Evolutionary conservation across 2,329 filamentous ascomycete genomes (phyloP), one percentile per base, ranked within the genome.

Genomic region (Paecilomyces sp.): DNA sequence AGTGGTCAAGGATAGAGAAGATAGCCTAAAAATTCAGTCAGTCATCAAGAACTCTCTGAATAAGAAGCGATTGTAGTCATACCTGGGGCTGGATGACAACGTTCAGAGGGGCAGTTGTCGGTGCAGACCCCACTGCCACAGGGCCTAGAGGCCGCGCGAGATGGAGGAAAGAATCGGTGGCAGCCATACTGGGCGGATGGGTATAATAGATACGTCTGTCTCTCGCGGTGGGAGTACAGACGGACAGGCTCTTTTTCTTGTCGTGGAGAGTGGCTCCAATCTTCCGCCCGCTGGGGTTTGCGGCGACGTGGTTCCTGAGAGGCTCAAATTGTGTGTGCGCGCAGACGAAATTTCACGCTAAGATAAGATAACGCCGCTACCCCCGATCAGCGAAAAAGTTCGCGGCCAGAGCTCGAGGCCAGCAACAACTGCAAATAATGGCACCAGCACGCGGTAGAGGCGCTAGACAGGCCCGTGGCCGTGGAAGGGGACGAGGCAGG

Each of bases 41-140:
- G 68, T 56, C 63, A 58, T 24, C 52, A 60, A 25, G 25, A 28
- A 33, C 28, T 28, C 30, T 13, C 52, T 41, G 22, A 22, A 24
- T n/a, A 33, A 56, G 56, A 57, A 53, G 54, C 34, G 56, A n/a
- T 51, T 13, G 25, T 57, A 74, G 56, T 22, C 84, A 73, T 85
- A 95, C 91, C 85, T 97, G 92, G 71, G 94, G 92, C 78, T 97
- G 94, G 77, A 99, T 90, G 74, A 91, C 89, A 74, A 99, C 92
- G 76, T 88, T 90, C 76, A 99, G 86, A 78, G 94, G 94, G 79
- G 92, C 89, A 76, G 92, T 93, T 70, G 88, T 92, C 72, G 88
- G 87, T 78, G 91, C 89, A 73, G 90, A 86, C 74, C 89, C 90
- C 70, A 92, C 82, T 61, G 85, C 82, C 64, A 88, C 87, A 67